phyloP scores from a whole-genome alignment of 2,329 filamentous ascomycete genomes.

The Clonostachys chloroleuca region DNA sequence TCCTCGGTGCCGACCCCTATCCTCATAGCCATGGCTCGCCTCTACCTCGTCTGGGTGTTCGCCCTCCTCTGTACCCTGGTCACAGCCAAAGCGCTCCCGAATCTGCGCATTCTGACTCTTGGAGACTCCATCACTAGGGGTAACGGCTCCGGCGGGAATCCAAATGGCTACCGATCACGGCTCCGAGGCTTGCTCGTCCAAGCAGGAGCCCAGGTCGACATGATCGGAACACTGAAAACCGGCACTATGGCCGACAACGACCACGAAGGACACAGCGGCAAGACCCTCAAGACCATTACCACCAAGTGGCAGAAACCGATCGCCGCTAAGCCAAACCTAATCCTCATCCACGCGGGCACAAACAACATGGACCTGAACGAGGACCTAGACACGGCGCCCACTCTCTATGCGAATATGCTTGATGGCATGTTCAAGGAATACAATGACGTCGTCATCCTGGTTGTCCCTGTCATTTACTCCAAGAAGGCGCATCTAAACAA shows the following conservation, averaged over 20 bases:
- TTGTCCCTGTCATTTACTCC: conserved; percentile 10
- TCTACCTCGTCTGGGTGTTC: no score
- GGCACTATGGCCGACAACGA: conserved; percentile 7
- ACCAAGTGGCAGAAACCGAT: conserved; percentile 2
- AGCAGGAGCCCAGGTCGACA: conserved; percentile 4
- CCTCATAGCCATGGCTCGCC: no score
- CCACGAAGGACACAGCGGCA: conserved; percentile 9
- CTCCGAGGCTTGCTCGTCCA: neutral
- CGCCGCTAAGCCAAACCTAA: conserved; percentile 9
- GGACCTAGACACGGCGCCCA: conserved; percentile 5
- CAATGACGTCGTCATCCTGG: conserved; percentile 7
- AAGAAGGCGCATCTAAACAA: conserved; percentile 11
- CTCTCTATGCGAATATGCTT: conserved; percentile 9
- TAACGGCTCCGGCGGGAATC: conserved; percentile 1
- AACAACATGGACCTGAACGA: conserved; percentile 11
- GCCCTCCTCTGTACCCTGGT: no score
- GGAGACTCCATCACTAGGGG: conserved; percentile 6
- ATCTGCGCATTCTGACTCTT: conserved; percentile 4
- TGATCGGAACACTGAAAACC: conserved; percentile 5
- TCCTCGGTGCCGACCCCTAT: no score
- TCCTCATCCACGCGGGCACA: conserved; percentile 13
- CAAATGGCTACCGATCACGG: conserved; percentile 4
- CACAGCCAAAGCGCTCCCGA: neutral
- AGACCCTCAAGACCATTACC: conserved; percentile 4
- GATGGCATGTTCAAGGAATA: conserved; percentile 6